A percentile compares a stretch with the other conserved stretches of the same genome.
Conservation (phyloP, 169 alveolate species). For the Plasmodium malariae region DNA sequence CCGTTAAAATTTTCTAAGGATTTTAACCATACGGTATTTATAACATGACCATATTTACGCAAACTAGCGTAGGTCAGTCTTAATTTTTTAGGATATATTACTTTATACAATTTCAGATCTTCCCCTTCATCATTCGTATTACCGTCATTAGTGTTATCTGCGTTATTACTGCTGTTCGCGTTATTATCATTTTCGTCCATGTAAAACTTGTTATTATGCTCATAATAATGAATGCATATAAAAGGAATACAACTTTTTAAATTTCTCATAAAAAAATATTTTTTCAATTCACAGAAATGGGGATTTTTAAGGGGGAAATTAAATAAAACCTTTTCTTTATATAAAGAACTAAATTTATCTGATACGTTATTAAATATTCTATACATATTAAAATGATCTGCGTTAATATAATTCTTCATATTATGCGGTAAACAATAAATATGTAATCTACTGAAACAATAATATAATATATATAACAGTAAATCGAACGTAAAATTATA, state of each 20-base stretch:
- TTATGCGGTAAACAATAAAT: constrained; percentile 58
- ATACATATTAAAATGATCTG: constrained; percentile 38
- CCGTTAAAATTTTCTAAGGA: constrained; percentile 17
- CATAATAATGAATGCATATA: constrained; percentile 36
- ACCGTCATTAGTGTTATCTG: not conserved
- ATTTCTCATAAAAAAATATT: constrained; percentile 41
- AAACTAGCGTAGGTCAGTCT: not conserved
- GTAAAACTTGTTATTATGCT: constrained; percentile 1
- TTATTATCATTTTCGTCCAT: not conserved
- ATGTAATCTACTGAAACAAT: constrained; percentile 37
- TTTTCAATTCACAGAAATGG: constrained; percentile 23
- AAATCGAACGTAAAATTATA: constrained; percentile 43
- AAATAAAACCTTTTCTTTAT: constrained; percentile 5
- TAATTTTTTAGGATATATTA: not conserved
- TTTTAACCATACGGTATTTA: not conserved
- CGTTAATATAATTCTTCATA: constrained; percentile 23
- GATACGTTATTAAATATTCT: constrained; percentile 34
- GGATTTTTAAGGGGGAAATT: constrained; percentile 36
- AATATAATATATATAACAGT: constrained; percentile 31
- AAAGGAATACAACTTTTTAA: constrained; percentile 34
- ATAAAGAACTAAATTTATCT: constrained; percentile 17
- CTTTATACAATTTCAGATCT: not conserved
- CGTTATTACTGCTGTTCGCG: not conserved
- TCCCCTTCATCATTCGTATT: not conserved
- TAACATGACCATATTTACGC: not conserved